These are phyloP conservation scores for Pluteus cervinus DNA, from an alignment of 768 basidiomycete genomes.

Conservation along the genomic window DNA sequence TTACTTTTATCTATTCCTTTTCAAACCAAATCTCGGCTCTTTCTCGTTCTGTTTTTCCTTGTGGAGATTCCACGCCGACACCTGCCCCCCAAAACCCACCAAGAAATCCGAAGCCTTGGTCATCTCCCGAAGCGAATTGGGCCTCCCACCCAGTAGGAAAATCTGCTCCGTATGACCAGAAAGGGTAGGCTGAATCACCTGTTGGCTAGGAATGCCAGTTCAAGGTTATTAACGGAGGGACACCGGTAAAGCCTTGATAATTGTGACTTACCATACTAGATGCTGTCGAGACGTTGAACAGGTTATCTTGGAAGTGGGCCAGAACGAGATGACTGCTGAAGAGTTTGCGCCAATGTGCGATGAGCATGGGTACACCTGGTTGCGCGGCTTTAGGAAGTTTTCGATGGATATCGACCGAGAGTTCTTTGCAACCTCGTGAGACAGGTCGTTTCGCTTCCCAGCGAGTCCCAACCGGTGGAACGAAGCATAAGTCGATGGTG, in stretches of 20 bases:
- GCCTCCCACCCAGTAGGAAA: slow-evolving; percentile 30
- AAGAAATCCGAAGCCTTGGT: slow-evolving; percentile 32
- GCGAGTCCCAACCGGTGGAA: slow-evolving; percentile 8
- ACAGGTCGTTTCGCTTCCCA: not conserved
- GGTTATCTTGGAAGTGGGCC: slow-evolving; percentile 28
- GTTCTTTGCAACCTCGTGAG: slow-evolving; percentile 14
- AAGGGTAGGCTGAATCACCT: no score
- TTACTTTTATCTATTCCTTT: no score
- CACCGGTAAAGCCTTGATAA: slow-evolving; percentile 15
- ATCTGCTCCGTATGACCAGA: slow-evolving; percentile 22
- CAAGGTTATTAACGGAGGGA: not conserved
- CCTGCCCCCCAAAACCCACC: slow-evolving; percentile 36
- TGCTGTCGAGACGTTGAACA: slow-evolving; percentile 31
- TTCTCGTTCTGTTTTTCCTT: slow-evolving; percentile 24
- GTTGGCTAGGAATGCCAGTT: slow-evolving; percentile 6
- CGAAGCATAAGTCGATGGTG: slow-evolving; percentile 24
- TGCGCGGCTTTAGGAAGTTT: slow-evolving; percentile 22
- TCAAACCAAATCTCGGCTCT: slow-evolving; percentile 35
- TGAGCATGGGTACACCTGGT: slow-evolving; percentile 23
- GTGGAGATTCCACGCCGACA: slow-evolving; percentile 22
- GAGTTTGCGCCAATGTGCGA: slow-evolving; percentile 26
- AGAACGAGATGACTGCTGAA: slow-evolving; percentile 32
- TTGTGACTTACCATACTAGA: slow-evolving; percentile 26
- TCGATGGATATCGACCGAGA: slow-evolving; percentile 19
- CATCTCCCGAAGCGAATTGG: slow-evolving; percentile 19